A percentile compares a stretch with the other conserved stretches of the same genome.
These are phyloP conservation scores for Lunularia cruciata DNA, from an alignment of 225 moss, liverwort and hornwort species.

Conservation along the genomic window DNA sequence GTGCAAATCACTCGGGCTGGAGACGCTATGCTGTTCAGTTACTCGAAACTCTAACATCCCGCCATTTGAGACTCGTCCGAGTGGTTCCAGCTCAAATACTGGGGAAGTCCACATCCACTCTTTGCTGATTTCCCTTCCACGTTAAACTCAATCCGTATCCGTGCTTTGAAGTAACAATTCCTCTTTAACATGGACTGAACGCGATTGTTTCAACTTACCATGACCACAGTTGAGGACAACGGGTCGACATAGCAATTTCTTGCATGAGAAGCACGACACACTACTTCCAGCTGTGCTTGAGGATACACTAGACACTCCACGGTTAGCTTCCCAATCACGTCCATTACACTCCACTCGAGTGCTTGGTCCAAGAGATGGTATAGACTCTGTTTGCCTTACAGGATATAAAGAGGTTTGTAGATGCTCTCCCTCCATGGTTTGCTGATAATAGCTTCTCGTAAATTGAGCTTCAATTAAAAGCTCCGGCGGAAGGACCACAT, in stretches of 20 bases:
- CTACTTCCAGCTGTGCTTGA: constrained; percentile 25
- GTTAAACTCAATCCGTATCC: background rate
- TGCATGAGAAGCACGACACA: constrained; percentile 62
- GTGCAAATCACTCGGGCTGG: too few species aligned
- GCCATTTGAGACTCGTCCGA: background rate
- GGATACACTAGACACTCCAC: background rate
- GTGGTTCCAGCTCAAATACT: background rate
- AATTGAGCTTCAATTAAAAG: too few species aligned
- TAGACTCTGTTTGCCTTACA: background rate
- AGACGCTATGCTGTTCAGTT: too few species aligned
- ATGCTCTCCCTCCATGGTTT: background rate
- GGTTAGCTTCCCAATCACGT: background rate
- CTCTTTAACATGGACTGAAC: background rate
- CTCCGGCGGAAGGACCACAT: too few species aligned
- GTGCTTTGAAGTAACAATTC: background rate
- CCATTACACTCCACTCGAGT: background rate
- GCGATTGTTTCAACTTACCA: constrained; percentile 18
- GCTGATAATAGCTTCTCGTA: too few species aligned
- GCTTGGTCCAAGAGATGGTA: background rate
- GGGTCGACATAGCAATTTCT: constrained; percentile 68
- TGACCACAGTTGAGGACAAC: constrained; percentile 92
- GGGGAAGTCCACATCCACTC: too few species aligned
- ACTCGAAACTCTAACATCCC: background rate
- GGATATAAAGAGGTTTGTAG: constrained; percentile 16
- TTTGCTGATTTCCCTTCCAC: too few species aligned